phyloP scores from a whole-genome alignment of 2,329 filamentous ascomycete species.

The Fusarium domesticum region DNA sequence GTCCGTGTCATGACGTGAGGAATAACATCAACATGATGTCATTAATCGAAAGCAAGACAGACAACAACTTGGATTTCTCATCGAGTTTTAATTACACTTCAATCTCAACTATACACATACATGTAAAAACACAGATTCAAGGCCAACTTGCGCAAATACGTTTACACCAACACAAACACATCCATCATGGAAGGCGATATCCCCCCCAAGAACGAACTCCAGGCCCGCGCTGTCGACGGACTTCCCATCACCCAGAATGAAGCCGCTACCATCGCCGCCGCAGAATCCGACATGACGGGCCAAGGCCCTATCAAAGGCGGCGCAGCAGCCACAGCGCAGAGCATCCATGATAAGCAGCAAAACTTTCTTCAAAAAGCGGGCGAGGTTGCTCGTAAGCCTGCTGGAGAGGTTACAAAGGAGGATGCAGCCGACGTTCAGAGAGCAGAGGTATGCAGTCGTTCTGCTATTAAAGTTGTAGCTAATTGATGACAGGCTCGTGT shows the following conservation, averaged over 20 bases:
- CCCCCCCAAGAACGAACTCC: conserved; percentile 13
- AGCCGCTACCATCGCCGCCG: conserved; percentile 7
- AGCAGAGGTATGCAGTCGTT: conserved; percentile 6
- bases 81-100: too few relatives aligned
- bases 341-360: conserved; percentile 10
- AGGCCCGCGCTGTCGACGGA: conserved; percentile 9
- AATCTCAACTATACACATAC: not conserved
- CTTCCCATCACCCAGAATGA: conserved; percentile 14
- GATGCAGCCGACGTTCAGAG: conserved; percentile 14
- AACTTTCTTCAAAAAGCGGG: conserved; percentile 15
- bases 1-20: not conserved
- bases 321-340: conserved; percentile 12
- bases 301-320: conserved; percentile 14
- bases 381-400: conserved; percentile 7
- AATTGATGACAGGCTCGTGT: not conserved
- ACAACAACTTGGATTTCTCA: not conserved
- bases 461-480: not conserved
- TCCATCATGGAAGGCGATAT: conserved; percentile 4
- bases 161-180: not conserved
- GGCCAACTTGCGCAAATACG: not conserved
- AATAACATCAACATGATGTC: not conserved
- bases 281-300: conserved; percentile 14
- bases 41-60: not conserved
- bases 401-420: conserved; percentile 9
- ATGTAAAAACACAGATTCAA: not conserved